Evolutionary conservation across 148 eudicot species (phyloP).

Genomic region (Rhododendron henanense): DNA sequence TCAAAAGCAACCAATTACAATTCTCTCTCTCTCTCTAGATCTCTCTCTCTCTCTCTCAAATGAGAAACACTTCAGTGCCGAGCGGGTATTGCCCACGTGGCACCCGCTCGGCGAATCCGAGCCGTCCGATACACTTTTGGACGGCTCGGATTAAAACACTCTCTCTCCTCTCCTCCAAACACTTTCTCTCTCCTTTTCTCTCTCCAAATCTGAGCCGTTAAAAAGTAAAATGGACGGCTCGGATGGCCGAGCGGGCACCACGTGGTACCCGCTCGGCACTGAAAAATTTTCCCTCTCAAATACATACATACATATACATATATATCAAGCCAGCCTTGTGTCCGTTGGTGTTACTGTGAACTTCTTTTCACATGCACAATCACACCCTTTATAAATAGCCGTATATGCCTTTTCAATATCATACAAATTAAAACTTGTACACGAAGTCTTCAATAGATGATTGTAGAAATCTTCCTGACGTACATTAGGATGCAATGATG

Average conservation of each 20-base stretch:
- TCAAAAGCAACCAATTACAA: conserved; percentile 10
- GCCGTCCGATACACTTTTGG: no score
- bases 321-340: neutral
- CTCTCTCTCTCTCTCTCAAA: neutral
- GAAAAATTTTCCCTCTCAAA: no score
- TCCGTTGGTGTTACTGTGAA: neutral
- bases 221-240: no score
- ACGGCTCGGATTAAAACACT: no score
- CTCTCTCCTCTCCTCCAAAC: no score
- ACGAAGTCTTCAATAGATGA: conserved; percentile 1
- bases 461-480: neutral
- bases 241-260: no score
- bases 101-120: no score
- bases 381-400: neutral
- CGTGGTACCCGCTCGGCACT: no score
- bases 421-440: neutral
- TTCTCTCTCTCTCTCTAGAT: neutral
- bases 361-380: neutral
- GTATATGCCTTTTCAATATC: neutral
- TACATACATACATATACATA: neutral
- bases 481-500: neutral
- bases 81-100: no score
- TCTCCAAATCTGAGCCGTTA: no score
- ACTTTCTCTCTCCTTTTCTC: no score
- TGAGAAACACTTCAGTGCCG: no score